A percentile compares a stretch with the other conserved stretches of the same genome.
phyloP scores from a whole-genome alignment of 1,139 yeast species.

The Pichia sp. region DNA sequence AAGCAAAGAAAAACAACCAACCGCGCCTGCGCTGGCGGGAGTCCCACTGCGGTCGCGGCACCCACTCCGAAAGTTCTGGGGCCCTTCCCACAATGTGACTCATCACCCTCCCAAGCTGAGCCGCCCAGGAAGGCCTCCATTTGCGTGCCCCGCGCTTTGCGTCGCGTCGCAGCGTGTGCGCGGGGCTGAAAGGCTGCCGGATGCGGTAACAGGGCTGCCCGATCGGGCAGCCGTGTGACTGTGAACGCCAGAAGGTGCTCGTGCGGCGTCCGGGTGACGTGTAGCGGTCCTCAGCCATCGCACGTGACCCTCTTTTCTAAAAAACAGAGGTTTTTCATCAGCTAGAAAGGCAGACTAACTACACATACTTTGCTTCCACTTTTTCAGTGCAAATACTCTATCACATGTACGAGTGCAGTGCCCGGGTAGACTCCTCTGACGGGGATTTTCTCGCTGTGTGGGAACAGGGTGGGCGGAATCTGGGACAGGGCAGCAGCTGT shows the following conservation, averaged over 20 bases:
- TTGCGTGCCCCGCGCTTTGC: not conserved
- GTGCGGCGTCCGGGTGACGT: too few species aligned
- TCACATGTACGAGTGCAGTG: not conserved
- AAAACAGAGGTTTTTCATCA: too few species aligned
- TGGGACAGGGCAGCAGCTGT: not conserved
- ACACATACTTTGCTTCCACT: too few species aligned
- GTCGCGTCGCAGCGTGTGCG: too few species aligned
- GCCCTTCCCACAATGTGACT: not conserved
- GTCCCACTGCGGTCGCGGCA: not conserved
- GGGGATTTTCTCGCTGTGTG: not conserved
- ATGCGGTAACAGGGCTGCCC: too few species aligned
- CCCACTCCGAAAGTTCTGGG: not conserved
- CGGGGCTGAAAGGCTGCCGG: too few species aligned
- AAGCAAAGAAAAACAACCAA: not conserved
- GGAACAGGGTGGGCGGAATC: not conserved
- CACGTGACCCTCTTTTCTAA: too few species aligned
- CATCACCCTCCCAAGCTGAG: slow-evolving; percentile 1
- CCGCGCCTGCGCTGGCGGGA: not conserved
- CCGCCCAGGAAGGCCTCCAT: slow-evolving; percentile 3
- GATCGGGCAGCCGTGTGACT: too few species aligned
- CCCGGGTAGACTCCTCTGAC: not conserved
- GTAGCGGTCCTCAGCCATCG: too few species aligned
- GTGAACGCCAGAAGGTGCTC: too few species aligned
- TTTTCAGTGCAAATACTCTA: not conserved
- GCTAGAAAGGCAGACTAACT: too few species aligned